These are phyloP conservation scores for Cercophora sp. DNA, from an alignment of 495 filamentous ascomycete genomes.

Conservation along the genomic window DNA sequence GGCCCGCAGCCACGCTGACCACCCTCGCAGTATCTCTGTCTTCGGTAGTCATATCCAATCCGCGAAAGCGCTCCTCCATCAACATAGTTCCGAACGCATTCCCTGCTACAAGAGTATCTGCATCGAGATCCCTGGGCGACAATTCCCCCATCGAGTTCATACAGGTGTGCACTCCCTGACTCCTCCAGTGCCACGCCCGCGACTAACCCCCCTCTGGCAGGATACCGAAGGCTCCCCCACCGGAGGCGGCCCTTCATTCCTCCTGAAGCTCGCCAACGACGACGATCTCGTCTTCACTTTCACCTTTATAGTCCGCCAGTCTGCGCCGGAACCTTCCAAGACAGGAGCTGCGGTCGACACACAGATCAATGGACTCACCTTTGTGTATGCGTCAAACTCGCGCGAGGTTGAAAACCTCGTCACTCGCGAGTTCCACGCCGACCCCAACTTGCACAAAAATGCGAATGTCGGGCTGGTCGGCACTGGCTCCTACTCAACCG, in stretches of 20 bases:
- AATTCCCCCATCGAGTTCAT: constrained; percentile 80
- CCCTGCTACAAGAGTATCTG: constrained; percentile 75
- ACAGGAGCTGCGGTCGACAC: constrained; percentile 62
- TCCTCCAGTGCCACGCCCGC: constrained; percentile 6
- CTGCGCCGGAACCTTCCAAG: constrained; percentile 34
- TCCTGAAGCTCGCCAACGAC: constrained; percentile 82
- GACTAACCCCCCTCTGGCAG: constrained; percentile 40
- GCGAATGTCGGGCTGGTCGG: constrained; percentile 90
- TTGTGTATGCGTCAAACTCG: constrained; percentile 77
- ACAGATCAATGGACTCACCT: constrained; percentile 82
- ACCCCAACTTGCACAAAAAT: constrained; percentile 96
- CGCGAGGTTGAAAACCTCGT: constrained; percentile 90
- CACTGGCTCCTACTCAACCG: constrained; percentile 70
- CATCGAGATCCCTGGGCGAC: constrained; percentile 71
- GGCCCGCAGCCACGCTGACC: constrained; percentile 24
- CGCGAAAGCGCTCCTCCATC: constrained; percentile 66
- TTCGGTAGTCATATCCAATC: constrained; percentile 72
- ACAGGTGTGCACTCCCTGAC: constrained; percentile 56
- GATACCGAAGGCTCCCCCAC: constrained; percentile 68
- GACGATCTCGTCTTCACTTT: constrained; percentile 91
- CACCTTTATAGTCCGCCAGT: constrained; percentile 79
- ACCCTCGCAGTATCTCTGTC: constrained; percentile 67
- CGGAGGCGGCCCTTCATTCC: constrained; percentile 61
- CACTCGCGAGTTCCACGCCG: constrained; percentile 91
- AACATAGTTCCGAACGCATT: constrained; percentile 84